phyloP scores from a whole-genome alignment of 2,329 filamentous ascomycete species.

The Monilinia fructicola region DNA sequence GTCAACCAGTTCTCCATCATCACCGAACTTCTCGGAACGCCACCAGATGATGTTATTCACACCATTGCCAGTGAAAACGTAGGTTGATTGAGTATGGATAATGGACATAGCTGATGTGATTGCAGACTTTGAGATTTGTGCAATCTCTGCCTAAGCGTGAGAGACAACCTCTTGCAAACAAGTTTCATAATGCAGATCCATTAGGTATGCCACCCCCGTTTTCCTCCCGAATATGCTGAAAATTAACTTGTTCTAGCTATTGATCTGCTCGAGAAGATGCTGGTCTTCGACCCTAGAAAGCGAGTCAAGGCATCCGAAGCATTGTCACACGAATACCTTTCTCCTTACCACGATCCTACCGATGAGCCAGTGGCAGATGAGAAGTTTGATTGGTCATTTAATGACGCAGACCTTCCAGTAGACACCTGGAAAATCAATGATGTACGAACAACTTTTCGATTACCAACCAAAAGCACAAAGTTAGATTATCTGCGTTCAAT shows the following conservation, averaged over 20 bases:
- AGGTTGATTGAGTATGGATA: conserved; percentile 42
- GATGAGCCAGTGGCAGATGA: conserved; percentile 94
- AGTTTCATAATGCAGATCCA: conserved; percentile 94
- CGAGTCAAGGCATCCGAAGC: conserved; percentile 84
- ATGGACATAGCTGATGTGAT: conserved; percentile 35
- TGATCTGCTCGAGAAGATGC: conserved; percentile 91
- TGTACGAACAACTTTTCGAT: conserved; percentile 60
- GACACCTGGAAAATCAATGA: conserved; percentile 99
- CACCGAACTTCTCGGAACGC: conserved; percentile 92
- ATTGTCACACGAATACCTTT: conserved; percentile 87
- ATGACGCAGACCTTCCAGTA: conserved; percentile 93
- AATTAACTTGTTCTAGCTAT: conserved; percentile 61
- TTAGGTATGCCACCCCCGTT: conserved; percentile 60
- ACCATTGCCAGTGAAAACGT: conserved; percentile 98
- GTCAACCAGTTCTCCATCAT: conserved; percentile 99
- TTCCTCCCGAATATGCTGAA: conserved; percentile 9
- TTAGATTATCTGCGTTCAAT: conserved; percentile 12
- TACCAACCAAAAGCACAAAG: conserved; percentile 32
- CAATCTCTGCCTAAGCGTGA: conserved; percentile 95
- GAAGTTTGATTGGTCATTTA: conserved; percentile 99
- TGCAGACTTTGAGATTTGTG: conserved; percentile 88
- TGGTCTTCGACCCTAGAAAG: conserved; percentile 98
- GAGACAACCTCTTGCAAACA: conserved; percentile 78
- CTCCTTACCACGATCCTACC: conserved; percentile 94
- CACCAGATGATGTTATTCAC: conserved; percentile 96